Evolutionary conservation across 352 stramenopile species (phyloP).

Genomic region (Pythium sp.): DNA sequence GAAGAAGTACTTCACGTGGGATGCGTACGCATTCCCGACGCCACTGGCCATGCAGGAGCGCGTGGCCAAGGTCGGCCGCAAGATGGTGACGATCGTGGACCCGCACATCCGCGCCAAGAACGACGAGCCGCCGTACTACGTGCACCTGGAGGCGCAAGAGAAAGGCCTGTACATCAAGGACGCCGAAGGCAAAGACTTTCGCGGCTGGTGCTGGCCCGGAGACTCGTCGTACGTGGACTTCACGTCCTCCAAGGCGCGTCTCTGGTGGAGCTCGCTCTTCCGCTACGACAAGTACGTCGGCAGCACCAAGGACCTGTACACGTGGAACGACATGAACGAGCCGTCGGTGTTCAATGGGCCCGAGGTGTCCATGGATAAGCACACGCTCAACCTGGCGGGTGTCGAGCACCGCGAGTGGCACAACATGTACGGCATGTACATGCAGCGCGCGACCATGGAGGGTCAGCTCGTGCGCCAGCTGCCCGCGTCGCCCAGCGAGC

Average conservation of each 20-base stretch:
- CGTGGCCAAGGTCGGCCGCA: slow-evolving; percentile 88
- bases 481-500: slow-evolving; percentile 28
- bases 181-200: slow-evolving; percentile 95
- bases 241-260: slow-evolving; percentile 89
- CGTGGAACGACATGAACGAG: slow-evolving; percentile 99
- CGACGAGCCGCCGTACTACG: slow-evolving; percentile 84
- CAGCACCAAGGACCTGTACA: slow-evolving; percentile 93
- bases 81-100: slow-evolving; percentile 99
- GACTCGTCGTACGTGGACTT: slow-evolving; percentile 98
- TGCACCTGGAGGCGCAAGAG: slow-evolving; percentile 79
- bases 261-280: slow-evolving; percentile 97
- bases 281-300: slow-evolving; percentile 93
- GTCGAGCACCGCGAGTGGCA: slow-evolving; percentile 99
- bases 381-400: slow-evolving; percentile 87
- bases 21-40: slow-evolving; percentile 94
- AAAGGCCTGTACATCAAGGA: slow-evolving; percentile 97
- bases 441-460: slow-evolving; percentile 95
- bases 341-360: slow-evolving; percentile 99
- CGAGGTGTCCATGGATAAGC: slow-evolving; percentile 98
- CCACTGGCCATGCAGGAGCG: slow-evolving; percentile 94
- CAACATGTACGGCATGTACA: slow-evolving; percentile 99
- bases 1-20: slow-evolving; percentile 98
- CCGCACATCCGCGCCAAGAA: slow-evolving; percentile 98
- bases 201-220: slow-evolving; percentile 99
- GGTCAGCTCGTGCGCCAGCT: slow-evolving; percentile 84